Base-by-base conservation (phyloP, 129 eudicot genomes). In the Escallonia herrerae region DNA sequence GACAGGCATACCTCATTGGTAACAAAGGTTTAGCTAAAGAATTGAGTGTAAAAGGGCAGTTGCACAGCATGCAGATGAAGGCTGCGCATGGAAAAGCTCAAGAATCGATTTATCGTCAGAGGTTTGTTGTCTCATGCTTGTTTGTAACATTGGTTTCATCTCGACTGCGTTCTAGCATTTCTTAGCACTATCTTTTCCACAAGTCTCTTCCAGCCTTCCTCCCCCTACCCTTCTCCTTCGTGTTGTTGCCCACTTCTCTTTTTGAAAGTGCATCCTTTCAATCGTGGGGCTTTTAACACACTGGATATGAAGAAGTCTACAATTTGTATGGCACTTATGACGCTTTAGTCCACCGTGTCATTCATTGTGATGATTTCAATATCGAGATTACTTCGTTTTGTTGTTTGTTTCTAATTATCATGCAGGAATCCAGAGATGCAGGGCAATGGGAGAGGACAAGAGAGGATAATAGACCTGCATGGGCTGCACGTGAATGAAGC, bases 1-100 rank as follows among this genome's bases (percentile, higher is more conserved):
- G 88, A 0, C 87, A 87, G 49, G 97, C 97, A 15, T 87, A 84
- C 77, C 80, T 87, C 43, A 75, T 87, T 55, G 97, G 97, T 38
- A 82, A 83, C 90, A 91, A 91, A 76, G 94, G 86, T 65, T 81
- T 91, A 65, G 94, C 96, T 15, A 91, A 91, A 77, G 96, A 91
- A 71, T 66, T 91, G 73, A 91, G 95, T 52, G 76, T 76, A 22
- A 91, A 87, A 78, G 97, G 97, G 46, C 95, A 91, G 73, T 78
- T 91, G 73, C 94, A 91, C 82, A 87, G 80, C 82, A 80, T 91
- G 82, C 94, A 87, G 73, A 87, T 91, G 94, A 91, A 87, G 78
- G 95, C 90, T 47, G 95, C 95, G 59, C 94, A 91, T 72, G 90
- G 78, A 46, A 84, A 91, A 74, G 96, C 97, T 74, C 95, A 84